Evolutionary conservation across 2,329 filamentous ascomycete species (phyloP).

Genomic region (Hypoxylon sp.): DNA sequence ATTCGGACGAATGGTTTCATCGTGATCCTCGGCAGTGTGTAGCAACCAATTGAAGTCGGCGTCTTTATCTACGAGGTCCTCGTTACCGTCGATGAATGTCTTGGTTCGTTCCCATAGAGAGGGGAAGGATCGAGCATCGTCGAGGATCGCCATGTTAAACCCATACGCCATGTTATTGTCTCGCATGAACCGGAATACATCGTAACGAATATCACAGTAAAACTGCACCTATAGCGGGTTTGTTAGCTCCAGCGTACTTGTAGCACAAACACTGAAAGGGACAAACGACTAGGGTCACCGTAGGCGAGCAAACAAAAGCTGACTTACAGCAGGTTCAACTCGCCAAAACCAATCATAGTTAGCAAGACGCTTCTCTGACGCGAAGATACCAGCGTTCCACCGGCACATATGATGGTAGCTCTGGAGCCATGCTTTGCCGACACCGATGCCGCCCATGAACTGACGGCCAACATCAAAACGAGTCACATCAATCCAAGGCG

Average conservation of each 20-base stretch:
- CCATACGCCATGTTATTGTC: slow-evolving; percentile 87
- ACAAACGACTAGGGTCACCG: slow-evolving; percentile 6
- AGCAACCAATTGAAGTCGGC: slow-evolving; percentile 66
- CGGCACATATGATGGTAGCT: slow-evolving; percentile 84
- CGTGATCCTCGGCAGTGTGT: slow-evolving; percentile 48
- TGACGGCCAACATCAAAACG: slow-evolving; percentile 75
- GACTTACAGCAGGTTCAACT: slow-evolving; percentile 71
- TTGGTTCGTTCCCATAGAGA: slow-evolving; percentile 63
- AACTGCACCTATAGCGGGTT: slow-evolving; percentile 64
- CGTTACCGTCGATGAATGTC: slow-evolving; percentile 62
- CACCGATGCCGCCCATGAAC: slow-evolving; percentile 73
- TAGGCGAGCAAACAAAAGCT: not conserved
- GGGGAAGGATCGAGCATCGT: slow-evolving; percentile 61
- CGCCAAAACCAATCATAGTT: slow-evolving; percentile 73
- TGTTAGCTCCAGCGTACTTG: slow-evolving; percentile 31
- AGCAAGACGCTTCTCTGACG: slow-evolving; percentile 79
- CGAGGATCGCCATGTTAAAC: slow-evolving; percentile 67
- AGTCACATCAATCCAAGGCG: slow-evolving; percentile 78
- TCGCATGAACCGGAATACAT: slow-evolving; percentile 88
- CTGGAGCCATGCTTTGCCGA: slow-evolving; percentile 76
- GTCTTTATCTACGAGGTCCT: slow-evolving; percentile 62
- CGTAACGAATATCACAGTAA: slow-evolving; percentile 79
- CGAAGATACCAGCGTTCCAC: slow-evolving; percentile 89
- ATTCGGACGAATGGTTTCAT: slow-evolving; percentile 33
- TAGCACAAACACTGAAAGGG: not conserved